Evolutionary conservation across 345 rosid species (phyloP), one percentile per base, ranked within the genome.

Genomic region (Dovyalis caffra): DNA sequence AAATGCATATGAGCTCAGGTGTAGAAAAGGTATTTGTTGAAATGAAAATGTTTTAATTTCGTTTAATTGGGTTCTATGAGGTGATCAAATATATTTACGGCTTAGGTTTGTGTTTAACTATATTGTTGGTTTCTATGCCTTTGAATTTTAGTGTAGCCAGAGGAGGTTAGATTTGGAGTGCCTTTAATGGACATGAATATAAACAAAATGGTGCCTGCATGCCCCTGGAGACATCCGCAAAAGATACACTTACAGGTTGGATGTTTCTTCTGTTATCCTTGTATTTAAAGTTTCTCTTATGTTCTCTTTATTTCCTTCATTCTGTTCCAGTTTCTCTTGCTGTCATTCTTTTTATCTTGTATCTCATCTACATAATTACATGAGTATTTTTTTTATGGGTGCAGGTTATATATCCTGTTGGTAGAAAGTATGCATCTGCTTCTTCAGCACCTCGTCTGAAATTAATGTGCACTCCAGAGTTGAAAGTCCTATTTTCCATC

Each of bases 101-200:
- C 26, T 34, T 43, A 15, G 35, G 37, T 68, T 33, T 45, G 12
- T 69, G 3, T 74, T 81, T 66, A 69, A 80, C 76, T 68, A 76
- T 69, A 49, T 78, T 53, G 43, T 26, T 76, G 91, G 86, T 88
- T 77, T 74, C 69, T 73, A 69, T 87, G 84, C 92, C 88, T 76
- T 78, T 91, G 82, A 81, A 45, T 82, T 86, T 84, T 92, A 83
- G 89, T 64, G 90, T 89, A 95, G 99, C 86, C 89, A 80, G 97
- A 87, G 83, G 99, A 95, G 83, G 99, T 95, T 21, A 95, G 85
- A 83, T 91, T 95, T 86, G 82, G 97, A 57, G 97, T 95, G 76
- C 99, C 98, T 75, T 82, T 95, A 73, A n/a, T 88, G 84, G 91
- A 90, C 84, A 77, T 85, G 85, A 86, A 81, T 86, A 87, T 95